Conservation (phyloP, 164 flowering plant genomes). For the Kingdonia uniflora region DNA sequence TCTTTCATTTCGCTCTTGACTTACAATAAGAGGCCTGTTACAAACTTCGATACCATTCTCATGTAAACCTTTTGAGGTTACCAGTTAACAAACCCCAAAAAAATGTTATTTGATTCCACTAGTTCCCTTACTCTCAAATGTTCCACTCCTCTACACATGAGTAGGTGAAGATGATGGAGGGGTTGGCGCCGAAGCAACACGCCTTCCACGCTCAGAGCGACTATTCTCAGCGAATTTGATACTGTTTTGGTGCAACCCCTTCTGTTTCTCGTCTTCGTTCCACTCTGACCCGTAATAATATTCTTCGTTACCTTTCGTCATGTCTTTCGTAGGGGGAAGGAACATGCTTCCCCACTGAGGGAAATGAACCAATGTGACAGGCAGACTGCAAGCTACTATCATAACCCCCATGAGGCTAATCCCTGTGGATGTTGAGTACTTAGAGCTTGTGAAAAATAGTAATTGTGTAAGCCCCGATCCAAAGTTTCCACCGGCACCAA, state of each 20-base stretch:
- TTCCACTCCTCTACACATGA: too few species aligned
- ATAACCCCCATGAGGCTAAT: slow-evolving; percentile 59
- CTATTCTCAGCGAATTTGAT: slow-evolving; percentile 70
- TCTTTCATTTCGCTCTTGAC: too few species aligned
- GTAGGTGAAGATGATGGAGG: too few species aligned
- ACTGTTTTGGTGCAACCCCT: slow-evolving; percentile 47
- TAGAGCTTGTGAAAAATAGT: slow-evolving; percentile 48
- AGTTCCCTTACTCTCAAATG: too few species aligned
- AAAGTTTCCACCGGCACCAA: slow-evolving; percentile 79
- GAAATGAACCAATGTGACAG: slow-evolving; percentile 49
- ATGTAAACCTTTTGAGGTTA: too few species aligned
- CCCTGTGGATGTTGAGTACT: slow-evolving; percentile 39
- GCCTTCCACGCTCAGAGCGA: slow-evolving; percentile 48
- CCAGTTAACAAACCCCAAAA: too few species aligned
- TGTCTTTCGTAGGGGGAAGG: slow-evolving; percentile 37
- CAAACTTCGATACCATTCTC: too few species aligned
- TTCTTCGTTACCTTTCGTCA: slow-evolving; percentile 30
- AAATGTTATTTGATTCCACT: too few species aligned
- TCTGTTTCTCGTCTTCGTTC: slow-evolving; percentile 52
- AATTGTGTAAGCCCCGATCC: slow-evolving; percentile 65
- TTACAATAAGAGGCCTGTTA: too few species aligned
- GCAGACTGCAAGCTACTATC: slow-evolving; percentile 49
- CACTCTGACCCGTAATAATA: slow-evolving; percentile 50
- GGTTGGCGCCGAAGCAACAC: too few species aligned
- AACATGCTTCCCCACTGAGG: slow-evolving; percentile 95